phyloP scores from a whole-genome alignment of 345 rosid species.

The Tarenaya hassleriana region DNA sequence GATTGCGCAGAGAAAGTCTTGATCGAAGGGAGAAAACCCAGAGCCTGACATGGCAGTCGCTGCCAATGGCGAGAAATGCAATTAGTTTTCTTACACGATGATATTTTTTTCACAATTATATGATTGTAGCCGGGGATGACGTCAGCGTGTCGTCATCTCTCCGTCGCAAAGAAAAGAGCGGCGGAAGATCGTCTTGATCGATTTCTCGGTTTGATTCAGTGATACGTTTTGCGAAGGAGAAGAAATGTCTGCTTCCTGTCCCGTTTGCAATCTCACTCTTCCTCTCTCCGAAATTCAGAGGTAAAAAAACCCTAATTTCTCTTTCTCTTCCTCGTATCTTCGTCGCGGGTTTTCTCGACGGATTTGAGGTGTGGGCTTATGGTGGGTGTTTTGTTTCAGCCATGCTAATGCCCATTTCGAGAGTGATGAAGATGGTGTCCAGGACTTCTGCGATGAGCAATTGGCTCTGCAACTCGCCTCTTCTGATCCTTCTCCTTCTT shows the following conservation, averaged over 20 bases:
- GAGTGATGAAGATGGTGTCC: constrained; percentile 32
- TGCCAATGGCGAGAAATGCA: too few relatives aligned
- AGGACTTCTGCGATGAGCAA: constrained; percentile 28
- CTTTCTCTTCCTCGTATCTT: background rate
- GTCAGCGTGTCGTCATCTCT: too few relatives aligned
- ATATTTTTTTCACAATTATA: too few relatives aligned
- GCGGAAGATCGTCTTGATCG: too few relatives aligned
- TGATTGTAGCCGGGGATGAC: too few relatives aligned
- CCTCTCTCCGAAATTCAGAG: constrained; percentile 42
- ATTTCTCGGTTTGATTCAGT: too few relatives aligned
- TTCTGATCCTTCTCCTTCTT: constrained; percentile 14
- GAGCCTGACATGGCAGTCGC: too few relatives aligned
- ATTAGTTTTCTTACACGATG: too few relatives aligned
- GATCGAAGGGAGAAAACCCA: too few relatives aligned
- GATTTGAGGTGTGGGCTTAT: background rate
- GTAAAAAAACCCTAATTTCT: constrained; percentile 21
- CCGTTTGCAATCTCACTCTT: constrained; percentile 44
- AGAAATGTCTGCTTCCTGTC: constrained; percentile 43
- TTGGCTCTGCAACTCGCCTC: constrained; percentile 41
- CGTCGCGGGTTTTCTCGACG: background rate
- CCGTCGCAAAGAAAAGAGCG: too few relatives aligned
- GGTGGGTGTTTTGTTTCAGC: constrained; percentile 30
- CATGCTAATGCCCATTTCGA: constrained; percentile 75
- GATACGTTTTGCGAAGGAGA: background rate
- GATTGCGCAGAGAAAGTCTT: too few relatives aligned